These are phyloP conservation scores for Linaria vulgaris DNA, from an alignment of 257 asterid genomes.

Conservation along the genomic window DNA sequence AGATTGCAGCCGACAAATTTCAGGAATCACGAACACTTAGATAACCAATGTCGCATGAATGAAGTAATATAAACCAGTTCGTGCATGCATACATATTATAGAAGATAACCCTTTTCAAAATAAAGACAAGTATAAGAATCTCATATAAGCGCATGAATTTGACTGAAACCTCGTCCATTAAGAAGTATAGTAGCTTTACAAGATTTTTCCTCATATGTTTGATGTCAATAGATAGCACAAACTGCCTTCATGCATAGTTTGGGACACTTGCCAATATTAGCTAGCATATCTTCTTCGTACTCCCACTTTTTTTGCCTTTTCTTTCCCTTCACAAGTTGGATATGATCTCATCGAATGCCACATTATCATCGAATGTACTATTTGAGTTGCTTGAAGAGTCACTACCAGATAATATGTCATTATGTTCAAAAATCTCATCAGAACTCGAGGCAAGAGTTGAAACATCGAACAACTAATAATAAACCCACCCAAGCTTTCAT, in stretches of 20 bases:
- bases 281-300: constrained; percentile 65
- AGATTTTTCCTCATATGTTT: constrained; percentile 49
- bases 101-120: too few species aligned
- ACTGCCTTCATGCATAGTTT: constrained; percentile 74
- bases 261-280: constrained; percentile 52
- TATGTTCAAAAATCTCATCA: constrained; percentile 24
- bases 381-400: constrained; percentile 34
- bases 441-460: constrained; percentile 34
- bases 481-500: constrained; percentile 55
- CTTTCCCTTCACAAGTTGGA: constrained; percentile 50
- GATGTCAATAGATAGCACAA: constrained; percentile 66
- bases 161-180: constrained; percentile 62
- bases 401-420: constrained; percentile 23
- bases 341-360: constrained; percentile 45
- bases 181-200: constrained; percentile 37
- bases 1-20: background rate
- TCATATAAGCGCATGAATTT: constrained; percentile 50
- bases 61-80: background rate
- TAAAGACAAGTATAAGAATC: background rate
- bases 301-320: constrained; percentile 48
- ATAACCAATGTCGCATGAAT: background rate
- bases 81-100: background rate
- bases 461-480: constrained; percentile 40
- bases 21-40: background rate
- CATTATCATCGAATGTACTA: constrained; percentile 32